phyloP scores from a whole-genome alignment of 106 monocot species.

The Acorus gramineus region DNA sequence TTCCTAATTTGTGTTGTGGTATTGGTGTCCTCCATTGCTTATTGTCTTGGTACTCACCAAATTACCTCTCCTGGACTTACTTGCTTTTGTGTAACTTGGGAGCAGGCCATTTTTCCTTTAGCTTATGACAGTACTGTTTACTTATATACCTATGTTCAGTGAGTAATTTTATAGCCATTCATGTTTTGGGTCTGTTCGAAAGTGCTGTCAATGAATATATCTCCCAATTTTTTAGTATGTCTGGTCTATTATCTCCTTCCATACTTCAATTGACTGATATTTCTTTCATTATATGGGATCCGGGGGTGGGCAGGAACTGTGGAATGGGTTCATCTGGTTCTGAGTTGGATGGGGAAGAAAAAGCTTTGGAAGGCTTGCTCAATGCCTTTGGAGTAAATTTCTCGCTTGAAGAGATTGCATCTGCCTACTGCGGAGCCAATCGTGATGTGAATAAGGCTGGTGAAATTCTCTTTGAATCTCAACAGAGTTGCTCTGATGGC shows the following conservation, averaged over 20 bases:
- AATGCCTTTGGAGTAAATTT: constrained; percentile 48
- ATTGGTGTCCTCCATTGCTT: too few relatives aligned
- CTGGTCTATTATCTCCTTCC: too few relatives aligned
- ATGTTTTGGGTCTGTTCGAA: too few relatives aligned
- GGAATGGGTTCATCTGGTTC: constrained; percentile 5
- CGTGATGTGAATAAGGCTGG: constrained; percentile 47
- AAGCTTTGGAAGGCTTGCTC: constrained; percentile 29
- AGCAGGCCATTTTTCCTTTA: neutral
- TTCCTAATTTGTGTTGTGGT: too few relatives aligned
- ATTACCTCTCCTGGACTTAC: neutral
- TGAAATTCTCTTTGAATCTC: constrained; percentile 40
- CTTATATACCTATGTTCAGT: neutral
- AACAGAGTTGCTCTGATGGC: constrained; percentile 12
- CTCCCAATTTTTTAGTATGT: too few relatives aligned
- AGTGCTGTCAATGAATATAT: too few relatives aligned
- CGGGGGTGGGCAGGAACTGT: too few relatives aligned
- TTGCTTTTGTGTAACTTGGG: neutral
- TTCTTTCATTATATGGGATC: too few relatives aligned
- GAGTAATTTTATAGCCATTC: too few relatives aligned
- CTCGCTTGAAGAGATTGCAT: constrained; percentile 73
- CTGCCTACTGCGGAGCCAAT: constrained; percentile 50
- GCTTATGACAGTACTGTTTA: neutral
- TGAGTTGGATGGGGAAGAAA: constrained; percentile 28
- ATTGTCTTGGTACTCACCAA: too few relatives aligned
- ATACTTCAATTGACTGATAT: too few relatives aligned